phyloP scores from a whole-genome alignment of 441 rosid species.

The Raphanus hybrid region DNA sequence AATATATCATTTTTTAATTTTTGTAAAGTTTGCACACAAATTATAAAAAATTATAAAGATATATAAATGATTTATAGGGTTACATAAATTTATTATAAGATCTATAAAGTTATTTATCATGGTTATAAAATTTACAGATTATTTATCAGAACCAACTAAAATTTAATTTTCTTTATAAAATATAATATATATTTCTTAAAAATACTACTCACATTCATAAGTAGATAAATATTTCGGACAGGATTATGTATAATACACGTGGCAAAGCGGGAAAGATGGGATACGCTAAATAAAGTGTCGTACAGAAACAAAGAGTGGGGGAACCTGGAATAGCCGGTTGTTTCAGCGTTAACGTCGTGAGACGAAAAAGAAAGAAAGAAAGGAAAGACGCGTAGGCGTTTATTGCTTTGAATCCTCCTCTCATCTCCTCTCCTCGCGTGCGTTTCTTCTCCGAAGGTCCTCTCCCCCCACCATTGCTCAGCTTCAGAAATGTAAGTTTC shows the following conservation, averaged over 20 bases:
- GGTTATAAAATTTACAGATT: not conserved
- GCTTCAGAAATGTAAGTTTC: constrained; percentile 1
- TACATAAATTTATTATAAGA: not conserved
- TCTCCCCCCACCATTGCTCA: not conserved
- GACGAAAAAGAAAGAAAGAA: not conserved
- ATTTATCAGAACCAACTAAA: not conserved
- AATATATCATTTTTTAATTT: no score
- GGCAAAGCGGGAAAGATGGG: constrained; percentile 1
- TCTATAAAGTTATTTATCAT: no score
- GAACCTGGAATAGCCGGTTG: constrained; percentile 23
- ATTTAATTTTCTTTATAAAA: no score
- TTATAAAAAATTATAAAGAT: no score
- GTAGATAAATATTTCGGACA: not conserved
- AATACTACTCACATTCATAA: not conserved
- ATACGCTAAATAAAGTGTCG: constrained; percentile 1
- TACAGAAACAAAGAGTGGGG: not conserved
- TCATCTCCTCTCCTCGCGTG: not conserved
- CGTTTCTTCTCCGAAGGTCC: constrained; percentile 13
- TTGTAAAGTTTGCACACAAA: not conserved
- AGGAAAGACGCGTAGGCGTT: not conserved
- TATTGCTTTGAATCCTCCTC: not conserved
- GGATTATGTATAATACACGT: constrained; percentile 21
- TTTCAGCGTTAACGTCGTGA: not conserved
- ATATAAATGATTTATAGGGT: not conserved
- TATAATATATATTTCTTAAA: not conserved